Base-by-base conservation (phyloP, 1,284 basidiomycete genomes). In the Ustilago vetiveriae region DNA sequence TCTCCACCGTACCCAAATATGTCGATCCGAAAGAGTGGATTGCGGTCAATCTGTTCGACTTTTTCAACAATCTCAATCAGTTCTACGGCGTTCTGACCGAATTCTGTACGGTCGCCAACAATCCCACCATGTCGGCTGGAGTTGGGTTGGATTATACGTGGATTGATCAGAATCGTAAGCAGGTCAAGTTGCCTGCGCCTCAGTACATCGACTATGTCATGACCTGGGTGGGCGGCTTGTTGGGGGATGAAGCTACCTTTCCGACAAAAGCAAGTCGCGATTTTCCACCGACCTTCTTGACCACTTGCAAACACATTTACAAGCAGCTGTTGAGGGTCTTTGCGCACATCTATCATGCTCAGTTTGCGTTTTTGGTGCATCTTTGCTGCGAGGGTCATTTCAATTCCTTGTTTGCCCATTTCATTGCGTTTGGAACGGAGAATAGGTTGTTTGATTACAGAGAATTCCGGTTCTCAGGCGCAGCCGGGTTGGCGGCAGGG, bases 121-220 rank as follows among this genome's bases (percentile, higher is more conserved):
- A 94, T 84, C 90, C 92, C 0, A 90, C 90, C 32, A 99, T 99
- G 96, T 88, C 91, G 44, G 95, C 94, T 9, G 94, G 96, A 0
- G 85, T 88, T 30, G 87, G 88, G 92, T 86, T 98, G 80, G 95
- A 91, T 83, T 98, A 98, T 84, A 94, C 94, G 4, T 99, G 95
- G 95, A 91, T 96, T 76, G 82, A 82, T 39, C 96, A 97, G 84
- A 77, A 81, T 32, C 90, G 94, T 53, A 94, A 94, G 82, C 91
- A 90, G 72, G 92, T 98, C 36, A 89, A 95, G 73, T 86, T 99
- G 0, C 90, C 95, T 14, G 95, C 95, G 4, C 92, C 95, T 6
- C 95, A 93, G 23, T 98, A 98, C 84, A 94, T 98, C 69, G 95
- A 98, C 85, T 98, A 95, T 82, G 94, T 98, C 69, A 94, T 98